A percentile compares a stretch with the other conserved stretches of the same genome.
These are phyloP conservation scores for Thyridium curvatum DNA, from an alignment of 2,329 filamentous ascomycete genomes.

Conservation along the genomic window DNA sequence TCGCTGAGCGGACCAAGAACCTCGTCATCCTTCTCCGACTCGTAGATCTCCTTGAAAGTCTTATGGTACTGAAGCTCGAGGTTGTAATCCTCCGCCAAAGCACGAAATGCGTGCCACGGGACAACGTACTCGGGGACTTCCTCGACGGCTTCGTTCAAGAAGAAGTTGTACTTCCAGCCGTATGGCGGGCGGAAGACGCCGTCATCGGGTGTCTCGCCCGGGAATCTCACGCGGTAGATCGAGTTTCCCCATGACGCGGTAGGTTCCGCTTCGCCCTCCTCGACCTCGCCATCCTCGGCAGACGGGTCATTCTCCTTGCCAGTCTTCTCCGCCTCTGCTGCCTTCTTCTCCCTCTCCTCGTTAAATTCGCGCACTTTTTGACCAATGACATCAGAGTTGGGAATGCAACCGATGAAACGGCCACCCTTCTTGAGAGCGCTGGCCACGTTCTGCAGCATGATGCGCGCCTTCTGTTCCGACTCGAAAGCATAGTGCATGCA, in stretches of 20 bases:
- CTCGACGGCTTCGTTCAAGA: conserved; percentile 91
- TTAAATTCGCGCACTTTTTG: conserved; percentile 74
- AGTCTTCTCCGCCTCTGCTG: conserved; percentile 6
- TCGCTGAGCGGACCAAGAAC: conserved; percentile 80
- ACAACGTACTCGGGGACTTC: conserved; percentile 97
- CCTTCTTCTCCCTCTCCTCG: conserved; percentile 30
- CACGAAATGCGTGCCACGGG: conserved; percentile 95
- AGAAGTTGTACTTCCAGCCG: conserved; percentile 98
- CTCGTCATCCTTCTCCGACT: conserved; percentile 79
- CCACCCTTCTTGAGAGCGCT: conserved; percentile 89
- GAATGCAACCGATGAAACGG: conserved; percentile 88
- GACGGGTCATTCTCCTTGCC: conserved; percentile 21
- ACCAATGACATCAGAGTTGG: conserved; percentile 90
- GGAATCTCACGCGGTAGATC: conserved; percentile 88
- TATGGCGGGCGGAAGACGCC: conserved; percentile 91
- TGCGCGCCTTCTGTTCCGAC: conserved; percentile 79
- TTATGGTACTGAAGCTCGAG: conserved; percentile 93
- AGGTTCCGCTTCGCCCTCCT: conserved; percentile 57
- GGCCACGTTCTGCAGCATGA: conserved; percentile 90
- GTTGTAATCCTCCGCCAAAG: conserved; percentile 92
- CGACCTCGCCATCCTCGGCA: conserved; percentile 38
- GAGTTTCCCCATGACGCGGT: conserved; percentile 85
- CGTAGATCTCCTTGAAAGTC: conserved; percentile 85
- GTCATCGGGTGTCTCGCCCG: conserved; percentile 72
- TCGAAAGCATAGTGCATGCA: conserved; percentile 99